Evolutionary conservation across 306 rosid species (phyloP), one percentile per base, ranked within the genome.

Genomic region (Fragaria iinumae): DNA sequence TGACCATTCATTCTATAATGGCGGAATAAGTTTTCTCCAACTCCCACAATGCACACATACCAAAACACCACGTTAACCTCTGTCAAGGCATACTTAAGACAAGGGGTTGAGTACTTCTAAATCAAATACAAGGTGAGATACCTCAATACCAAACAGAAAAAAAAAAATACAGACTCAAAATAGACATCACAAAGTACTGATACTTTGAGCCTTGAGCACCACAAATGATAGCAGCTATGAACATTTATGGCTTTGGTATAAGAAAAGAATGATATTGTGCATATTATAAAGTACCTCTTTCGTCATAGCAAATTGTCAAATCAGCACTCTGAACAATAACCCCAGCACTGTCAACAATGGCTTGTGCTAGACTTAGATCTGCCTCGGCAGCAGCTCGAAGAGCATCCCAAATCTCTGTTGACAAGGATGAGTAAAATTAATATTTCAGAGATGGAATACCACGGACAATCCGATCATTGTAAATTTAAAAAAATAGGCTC

Each of bases 381-480:
- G 97, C 99, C 82, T 96, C 99, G 9, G 97, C 97, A 72, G 98
- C 99, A 77, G 99, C 99, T 78, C 91, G 84, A 77, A 96, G 97
- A 63, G 99, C 99, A 73, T 96, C 99, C 99, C 99, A 96, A 81
- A 96, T 96, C 89, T 96, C 99, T 96, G 77, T 67, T 43, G 73
- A 75, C 77, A 76, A 71, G 67, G 69, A 84, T 34, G 86, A 87
- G 83, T 18, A 50, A 72, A 65, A 77, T 17, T 38, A 75, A 38
- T 65, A 72, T 55, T 82, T 84, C 75, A 81, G 70, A 81, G 57
- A 32, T 32, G 4, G 0, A 32, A 32, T 32, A 32, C 36, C 36
- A 32, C 36, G 0, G 3, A 32, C 36, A 32, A 3, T 32, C 36
- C 36, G 36, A 32, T 32, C 36, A 32, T 32, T 3, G 36, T 32